These are phyloP conservation scores for Melaleuca alternifolia DNA, from an alignment of 345 rosid genomes.

Conservation along the genomic window DNA sequence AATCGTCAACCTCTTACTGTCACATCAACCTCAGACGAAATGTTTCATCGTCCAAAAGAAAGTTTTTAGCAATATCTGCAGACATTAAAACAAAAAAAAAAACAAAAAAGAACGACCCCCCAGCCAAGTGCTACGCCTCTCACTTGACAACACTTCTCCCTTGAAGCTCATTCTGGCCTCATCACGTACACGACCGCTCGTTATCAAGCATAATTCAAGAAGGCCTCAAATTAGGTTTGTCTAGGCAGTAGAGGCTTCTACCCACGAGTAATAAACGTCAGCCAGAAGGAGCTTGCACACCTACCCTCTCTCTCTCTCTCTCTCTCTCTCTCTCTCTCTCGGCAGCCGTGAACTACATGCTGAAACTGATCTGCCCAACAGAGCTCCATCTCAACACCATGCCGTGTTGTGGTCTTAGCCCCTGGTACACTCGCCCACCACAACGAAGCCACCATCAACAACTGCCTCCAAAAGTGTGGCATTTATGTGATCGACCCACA, in stretches of 20 bases:
- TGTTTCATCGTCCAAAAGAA: background rate
- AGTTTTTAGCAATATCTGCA: background rate
- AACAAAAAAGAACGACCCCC: background rate
- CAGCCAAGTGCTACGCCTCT: background rate
- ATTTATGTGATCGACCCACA: background rate
- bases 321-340: background rate
- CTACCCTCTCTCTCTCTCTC: background rate
- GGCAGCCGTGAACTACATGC: background rate
- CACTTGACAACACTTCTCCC: background rate
- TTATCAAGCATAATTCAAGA: background rate
- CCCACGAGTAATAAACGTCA: too few species aligned
- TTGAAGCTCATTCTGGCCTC: background rate
- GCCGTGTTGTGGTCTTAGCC: background rate
- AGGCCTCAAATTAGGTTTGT: background rate
- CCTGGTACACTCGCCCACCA: background rate
- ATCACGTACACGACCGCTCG: background rate
- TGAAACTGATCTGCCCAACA: background rate
- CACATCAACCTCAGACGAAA: background rate
- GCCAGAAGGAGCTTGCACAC: too few species aligned
- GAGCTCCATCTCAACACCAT: background rate
- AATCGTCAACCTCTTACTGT: background rate
- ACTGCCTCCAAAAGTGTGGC: background rate
- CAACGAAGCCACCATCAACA: background rate
- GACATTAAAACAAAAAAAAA: too few species aligned
- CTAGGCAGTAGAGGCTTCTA: background rate